Base-by-base conservation (phyloP, 352 stramenopile genomes). In the Globisporangium echinulatum region DNA sequence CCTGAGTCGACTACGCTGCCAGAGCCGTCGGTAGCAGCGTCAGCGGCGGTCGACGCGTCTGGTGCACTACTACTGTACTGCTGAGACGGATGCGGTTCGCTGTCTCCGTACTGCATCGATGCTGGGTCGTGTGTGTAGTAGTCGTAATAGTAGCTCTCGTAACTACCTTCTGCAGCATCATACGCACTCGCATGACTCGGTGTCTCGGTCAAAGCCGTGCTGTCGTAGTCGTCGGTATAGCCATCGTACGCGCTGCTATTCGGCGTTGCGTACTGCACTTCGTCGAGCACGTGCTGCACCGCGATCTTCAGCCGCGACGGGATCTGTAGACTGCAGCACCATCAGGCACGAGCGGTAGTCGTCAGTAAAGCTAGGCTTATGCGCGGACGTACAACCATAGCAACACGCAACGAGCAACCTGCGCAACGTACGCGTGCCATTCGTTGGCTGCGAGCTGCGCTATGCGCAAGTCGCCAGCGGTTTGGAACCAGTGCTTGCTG, bases 401-500 rank as follows among this genome's bases (percentile, higher is more conserved):
- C 25, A 33, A 33, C 25, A 33, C 25, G 25, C 25, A 33, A 33
- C 25, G 25, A 33, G 25, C 25, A 33, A 33, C 25, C 3, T 33
- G 25, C 25, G 25, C 25, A n/a, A 71, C 75, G 17, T 79, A 88
- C 79, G 66, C 58, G 49, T 79, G 76, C 79, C 79, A 88, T 40
- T 85, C 74, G 7, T 66, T 59, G 10, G 64, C 52, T 15, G 73
- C 74, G 6, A 69, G 57, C 10, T 68, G 63, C 39, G 74, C 79
- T 13, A 67, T 71, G 8, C 79, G 77, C 36, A 88, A 58, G 52
- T 88, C 79, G 0, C 68, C 71, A 5, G 76, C 79, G 0, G 73
- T 85, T 59, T 87, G 79, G 52, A 88, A 85, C 79, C 79, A 89
- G 56, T 89, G 68, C 43, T 79, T 85, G 49, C 77, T 88, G 49